These are phyloP conservation scores for Gloeopeniophorella convolvens DNA, from an alignment of 768 basidiomycete genomes.

Conservation along the genomic window DNA sequence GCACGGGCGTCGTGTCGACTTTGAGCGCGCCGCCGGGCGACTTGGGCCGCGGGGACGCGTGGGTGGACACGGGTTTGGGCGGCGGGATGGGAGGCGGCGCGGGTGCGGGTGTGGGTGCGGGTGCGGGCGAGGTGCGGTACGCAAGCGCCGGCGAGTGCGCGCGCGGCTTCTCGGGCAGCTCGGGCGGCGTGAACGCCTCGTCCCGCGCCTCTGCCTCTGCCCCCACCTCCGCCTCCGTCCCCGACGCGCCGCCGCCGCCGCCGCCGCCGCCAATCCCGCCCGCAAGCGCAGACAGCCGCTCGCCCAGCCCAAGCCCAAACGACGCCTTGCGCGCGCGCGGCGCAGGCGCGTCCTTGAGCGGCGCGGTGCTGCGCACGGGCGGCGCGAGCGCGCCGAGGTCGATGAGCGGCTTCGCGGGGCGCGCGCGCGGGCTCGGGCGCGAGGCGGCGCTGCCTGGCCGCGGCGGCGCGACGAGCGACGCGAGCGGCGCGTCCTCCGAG, in stretches of 20 bases:
- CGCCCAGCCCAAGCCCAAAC: constrained; percentile 12
- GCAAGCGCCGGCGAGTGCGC: constrained; percentile 18
- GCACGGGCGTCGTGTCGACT: constrained; percentile 5
- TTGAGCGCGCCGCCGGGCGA: background rate
- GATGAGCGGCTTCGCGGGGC: constrained; percentile 39
- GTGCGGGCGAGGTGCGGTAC: background rate
- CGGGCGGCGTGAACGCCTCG: constrained; percentile 17
- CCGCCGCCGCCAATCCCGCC: constrained; percentile 9
- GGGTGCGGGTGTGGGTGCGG: no score
- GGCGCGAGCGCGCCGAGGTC: constrained; percentile 25
- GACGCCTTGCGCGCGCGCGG: constrained; percentile 14
- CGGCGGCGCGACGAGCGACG: constrained; percentile 51
- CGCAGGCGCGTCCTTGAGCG: background rate
- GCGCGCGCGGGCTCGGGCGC: constrained; percentile 24
- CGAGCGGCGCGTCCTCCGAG: constrained; percentile 58
- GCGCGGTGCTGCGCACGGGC: constrained; percentile 2
- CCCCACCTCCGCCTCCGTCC: no score
- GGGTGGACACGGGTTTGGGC: no score
- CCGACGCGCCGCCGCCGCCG: no score
- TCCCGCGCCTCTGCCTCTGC: constrained; percentile 4
- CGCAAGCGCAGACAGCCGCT: constrained; percentile 14
- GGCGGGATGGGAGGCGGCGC: no score
- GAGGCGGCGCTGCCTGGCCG: constrained; percentile 57
- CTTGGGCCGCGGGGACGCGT: constrained; percentile 1
- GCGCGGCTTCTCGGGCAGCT: constrained; percentile 12